Evolutionary conservation across 1,139 yeast species (phyloP).

Genomic region (Tardiomyces blankii): DNA sequence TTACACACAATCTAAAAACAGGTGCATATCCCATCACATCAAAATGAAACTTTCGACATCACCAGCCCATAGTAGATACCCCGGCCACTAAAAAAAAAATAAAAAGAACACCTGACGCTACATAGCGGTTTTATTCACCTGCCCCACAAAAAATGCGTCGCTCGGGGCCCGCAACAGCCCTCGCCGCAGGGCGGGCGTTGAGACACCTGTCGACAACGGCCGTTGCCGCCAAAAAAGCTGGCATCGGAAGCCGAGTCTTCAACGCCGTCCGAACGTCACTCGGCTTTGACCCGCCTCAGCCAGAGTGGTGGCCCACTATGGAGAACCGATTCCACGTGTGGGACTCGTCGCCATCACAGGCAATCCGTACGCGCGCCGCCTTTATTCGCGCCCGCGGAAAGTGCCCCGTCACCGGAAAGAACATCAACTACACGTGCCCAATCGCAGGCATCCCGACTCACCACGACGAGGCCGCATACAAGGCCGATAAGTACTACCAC

Average conservation of each 20-base stretch:
- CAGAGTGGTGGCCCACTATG: constrained; percentile 51
- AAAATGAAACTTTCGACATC: too few relatives aligned
- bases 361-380: constrained; percentile 84
- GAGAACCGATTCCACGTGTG: constrained; percentile 68
- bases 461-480: constrained; percentile 85
- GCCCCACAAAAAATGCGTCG: neutral
- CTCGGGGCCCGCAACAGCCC: neutral
- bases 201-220: neutral
- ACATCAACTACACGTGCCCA: constrained; percentile 83
- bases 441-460: constrained; percentile 94
- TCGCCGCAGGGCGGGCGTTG: neutral
- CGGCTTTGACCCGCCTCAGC: constrained; percentile 51
- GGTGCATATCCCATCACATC: too few relatives aligned
- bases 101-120: neutral
- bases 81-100: neutral
- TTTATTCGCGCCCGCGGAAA: constrained; percentile 75
- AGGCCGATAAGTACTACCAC: constrained; percentile 65
- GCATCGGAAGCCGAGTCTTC: neutral
- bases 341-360: constrained; percentile 89
- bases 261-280: constrained; percentile 33
- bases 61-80: too few relatives aligned
- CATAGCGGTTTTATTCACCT: neutral
- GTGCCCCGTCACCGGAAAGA: constrained; percentile 81
- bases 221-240: neutral
- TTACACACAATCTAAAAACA: too few relatives aligned